These are phyloP conservation scores for Aspergillus eucalypticola DNA, from an alignment of 2,329 filamentous ascomycete genomes.

Conservation along the genomic window DNA sequence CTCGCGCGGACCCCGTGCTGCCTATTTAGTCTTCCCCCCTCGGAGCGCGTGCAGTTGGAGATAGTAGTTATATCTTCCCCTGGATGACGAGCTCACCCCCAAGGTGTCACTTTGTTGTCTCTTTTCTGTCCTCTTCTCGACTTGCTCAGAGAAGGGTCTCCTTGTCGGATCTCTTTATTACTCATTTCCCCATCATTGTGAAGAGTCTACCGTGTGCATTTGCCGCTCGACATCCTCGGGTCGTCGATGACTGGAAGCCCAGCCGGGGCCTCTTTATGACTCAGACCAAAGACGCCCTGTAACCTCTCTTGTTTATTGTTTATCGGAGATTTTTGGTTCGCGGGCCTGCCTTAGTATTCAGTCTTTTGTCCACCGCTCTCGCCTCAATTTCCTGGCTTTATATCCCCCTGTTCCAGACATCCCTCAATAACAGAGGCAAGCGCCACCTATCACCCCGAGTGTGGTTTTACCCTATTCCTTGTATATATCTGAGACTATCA, in stretches of 20 bases:
- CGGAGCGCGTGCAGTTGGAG: neutral
- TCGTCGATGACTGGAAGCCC: slow-evolving; percentile 12
- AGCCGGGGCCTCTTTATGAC: slow-evolving; percentile 8
- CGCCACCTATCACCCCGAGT: neutral
- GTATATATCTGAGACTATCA: neutral
- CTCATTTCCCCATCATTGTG: neutral
- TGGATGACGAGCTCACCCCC: slow-evolving; percentile 3
- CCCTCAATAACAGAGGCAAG: neutral
- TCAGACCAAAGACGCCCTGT: slow-evolving; percentile 13
- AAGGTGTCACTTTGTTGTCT: neutral
- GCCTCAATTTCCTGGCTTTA: slow-evolving; percentile 4
- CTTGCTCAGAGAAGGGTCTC: no score
- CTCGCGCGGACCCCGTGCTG: slow-evolving; percentile 16
- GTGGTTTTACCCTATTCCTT: neutral
- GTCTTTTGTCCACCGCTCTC: slow-evolving; percentile 5
- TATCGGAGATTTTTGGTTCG: slow-evolving; percentile 8
- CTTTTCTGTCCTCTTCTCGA: neutral
- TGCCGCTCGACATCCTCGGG: slow-evolving; percentile 2
- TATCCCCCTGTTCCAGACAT: neutral
- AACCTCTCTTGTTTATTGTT: slow-evolving; percentile 3
- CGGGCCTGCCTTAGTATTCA: neutral
- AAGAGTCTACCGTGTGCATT: neutral
- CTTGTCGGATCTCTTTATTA: no score
- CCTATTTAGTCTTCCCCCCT: slow-evolving; percentile 4
- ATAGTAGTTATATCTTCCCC: neutral